Percentiles rank a stretch among this genome's conserved stretches.
phyloP scores from a whole-genome alignment of 352 stramenopile genomes.

The Globisporangium orthogonon region DNA sequence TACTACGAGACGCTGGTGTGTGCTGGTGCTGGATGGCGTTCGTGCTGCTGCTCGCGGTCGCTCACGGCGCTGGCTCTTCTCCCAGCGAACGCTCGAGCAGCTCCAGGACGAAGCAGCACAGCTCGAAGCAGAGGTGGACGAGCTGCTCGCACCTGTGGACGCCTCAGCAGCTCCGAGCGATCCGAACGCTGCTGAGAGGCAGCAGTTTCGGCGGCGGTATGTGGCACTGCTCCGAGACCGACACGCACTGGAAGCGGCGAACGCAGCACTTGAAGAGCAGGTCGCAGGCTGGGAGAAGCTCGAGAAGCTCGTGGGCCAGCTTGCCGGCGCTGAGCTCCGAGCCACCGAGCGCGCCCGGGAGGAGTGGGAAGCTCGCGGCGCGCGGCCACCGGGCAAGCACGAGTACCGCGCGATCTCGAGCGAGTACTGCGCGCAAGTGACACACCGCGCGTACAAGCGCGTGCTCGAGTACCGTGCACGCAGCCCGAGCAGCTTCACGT shows the following conservation, averaged over 20 bases:
- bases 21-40: no score
- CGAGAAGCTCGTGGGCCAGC: not conserved
- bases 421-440: constrained; percentile 12
- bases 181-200: not conserved
- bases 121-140: constrained; percentile 1
- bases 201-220: not conserved
- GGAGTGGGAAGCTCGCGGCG: constrained; percentile 7
- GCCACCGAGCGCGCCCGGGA: not conserved
- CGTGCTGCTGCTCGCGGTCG: not conserved
- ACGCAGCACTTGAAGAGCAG: not conserved
- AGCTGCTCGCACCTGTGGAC: no score
- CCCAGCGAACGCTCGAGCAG: not conserved
- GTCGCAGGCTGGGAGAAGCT: not conserved
- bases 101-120: not conserved
- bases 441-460: not conserved
- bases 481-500: constrained; percentile 4
- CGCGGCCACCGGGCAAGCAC: not conserved
- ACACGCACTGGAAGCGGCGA: not conserved
- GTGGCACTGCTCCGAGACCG: not conserved
- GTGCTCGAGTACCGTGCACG: not conserved
- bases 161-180: not conserved
- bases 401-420: constrained; percentile 1
- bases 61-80: not conserved
- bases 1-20: constrained; percentile 12
- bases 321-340: constrained; percentile 3